Base-by-base conservation (phyloP, 352 stramenopile species). In the Phytopythium cucurbitacearum region DNA sequence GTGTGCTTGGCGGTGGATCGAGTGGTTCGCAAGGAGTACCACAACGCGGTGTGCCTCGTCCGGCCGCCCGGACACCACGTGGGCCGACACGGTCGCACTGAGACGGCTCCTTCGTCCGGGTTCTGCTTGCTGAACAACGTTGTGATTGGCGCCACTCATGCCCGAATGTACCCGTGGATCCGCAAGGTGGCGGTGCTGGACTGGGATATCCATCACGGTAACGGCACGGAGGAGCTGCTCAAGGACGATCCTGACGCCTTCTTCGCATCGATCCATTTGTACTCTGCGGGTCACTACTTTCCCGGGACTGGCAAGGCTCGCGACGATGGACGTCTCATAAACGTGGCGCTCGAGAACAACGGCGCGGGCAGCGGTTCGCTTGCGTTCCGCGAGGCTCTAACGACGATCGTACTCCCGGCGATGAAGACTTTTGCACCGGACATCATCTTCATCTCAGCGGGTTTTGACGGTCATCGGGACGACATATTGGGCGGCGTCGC, bases 111-210 rank as follows among this genome's bases (percentile, higher is more conserved):
- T 8, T 93, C 85, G 12, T 92, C 77, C 57, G 97, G 97, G 7
- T 99, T 99, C 64, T 99, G 97, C 61, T 80, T 99, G 35, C 73
- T 99, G 38, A 99, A 99, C 74, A 99, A 99, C 64, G 95, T 99
- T 34, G 96, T 97, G 40, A 98, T 99, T 60, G 97, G 88, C 32
- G 97, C 96, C n/a, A 95, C 96, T 10, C 98, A 99, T 62, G 97
- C 97, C n/a, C 78, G 94, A 37, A 86, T 93, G 52, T 95, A 76
- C 54, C 82, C 81, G 21, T 89, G 74, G 74, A 96, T 99, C 47
- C 76, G 82, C 36, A 96, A 97, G 54, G 76, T 99, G 36, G 96
- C 95, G 1, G 97, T 99, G 52, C 78, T 99, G 32, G 97, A 99
- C 69, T 99, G 98, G 87, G 97, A 99, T 65, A 98, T 99, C 28